Conservation (phyloP, 225 moss, liverwort and hornwort species). For the Bryoerythrophyllum caledonicum region DNA sequence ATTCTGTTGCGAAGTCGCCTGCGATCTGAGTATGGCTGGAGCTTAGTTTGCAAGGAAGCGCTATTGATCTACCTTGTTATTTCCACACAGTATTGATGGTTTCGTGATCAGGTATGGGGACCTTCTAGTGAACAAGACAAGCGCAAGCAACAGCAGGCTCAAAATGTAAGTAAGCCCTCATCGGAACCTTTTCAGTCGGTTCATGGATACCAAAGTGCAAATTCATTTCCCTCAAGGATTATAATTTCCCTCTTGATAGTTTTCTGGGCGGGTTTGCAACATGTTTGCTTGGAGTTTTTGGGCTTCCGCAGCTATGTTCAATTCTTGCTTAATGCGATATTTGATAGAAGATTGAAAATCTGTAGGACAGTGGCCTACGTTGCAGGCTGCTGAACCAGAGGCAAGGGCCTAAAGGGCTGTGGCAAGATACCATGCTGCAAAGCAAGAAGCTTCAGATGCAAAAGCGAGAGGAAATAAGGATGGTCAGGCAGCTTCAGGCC, state of each 20-base stretch:
- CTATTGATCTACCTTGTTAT: background rate
- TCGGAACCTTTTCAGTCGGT: no score
- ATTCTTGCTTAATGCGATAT: background rate
- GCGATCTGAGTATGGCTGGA: background rate
- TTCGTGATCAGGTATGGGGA: conserved; percentile 69
- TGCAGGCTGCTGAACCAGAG: conserved; percentile 74
- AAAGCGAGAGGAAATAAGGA: conserved; percentile 88
- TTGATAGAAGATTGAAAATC: conserved; percentile 22
- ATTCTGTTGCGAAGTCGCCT: background rate
- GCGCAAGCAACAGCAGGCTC: conserved; percentile 65
- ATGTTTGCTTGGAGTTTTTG: background rate
- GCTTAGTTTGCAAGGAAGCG: conserved; percentile 10
- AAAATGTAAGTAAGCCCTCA: conserved; percentile 33
- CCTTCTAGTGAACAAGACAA: conserved; percentile 63
- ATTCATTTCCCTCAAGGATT: background rate
- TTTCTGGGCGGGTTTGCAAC: conserved; percentile 4
- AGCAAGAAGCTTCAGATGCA: conserved; percentile 80
- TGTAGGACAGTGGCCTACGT: conserved; percentile 54
- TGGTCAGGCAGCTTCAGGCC: conserved; percentile 84
- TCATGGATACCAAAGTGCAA: background rate
- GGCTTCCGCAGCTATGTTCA: conserved; percentile 13
- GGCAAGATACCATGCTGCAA: conserved; percentile 79
- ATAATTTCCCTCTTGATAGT: background rate
- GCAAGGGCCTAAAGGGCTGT: conserved; percentile 57
- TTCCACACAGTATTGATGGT: conserved; percentile 11